Evolutionary conservation across 1,284 basidiomycete genomes (phyloP).

Genomic region (Singerocomus rubriflavus): DNA sequence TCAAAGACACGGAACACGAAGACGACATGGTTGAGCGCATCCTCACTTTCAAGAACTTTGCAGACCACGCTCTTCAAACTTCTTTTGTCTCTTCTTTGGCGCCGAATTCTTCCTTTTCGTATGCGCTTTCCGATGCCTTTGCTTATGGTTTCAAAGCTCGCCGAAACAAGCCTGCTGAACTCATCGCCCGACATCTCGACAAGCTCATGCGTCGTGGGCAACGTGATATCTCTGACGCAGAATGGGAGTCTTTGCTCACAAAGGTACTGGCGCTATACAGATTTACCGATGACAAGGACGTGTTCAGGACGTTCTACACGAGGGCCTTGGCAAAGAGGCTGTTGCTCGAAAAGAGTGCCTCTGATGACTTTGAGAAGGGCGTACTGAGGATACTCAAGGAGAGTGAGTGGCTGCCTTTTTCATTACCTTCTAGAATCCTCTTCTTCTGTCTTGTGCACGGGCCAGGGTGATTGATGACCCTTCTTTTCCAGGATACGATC

Average conservation of each 20-base stretch:
- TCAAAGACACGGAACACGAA: constrained; percentile 55
- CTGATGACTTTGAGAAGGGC: constrained; percentile 86
- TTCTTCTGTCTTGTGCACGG: neutral
- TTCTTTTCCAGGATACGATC: constrained; percentile 66
- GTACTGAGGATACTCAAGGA: constrained; percentile 90
- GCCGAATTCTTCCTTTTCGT: constrained; percentile 52
- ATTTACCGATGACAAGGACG: constrained; percentile 89
- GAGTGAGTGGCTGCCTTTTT: constrained; percentile 44
- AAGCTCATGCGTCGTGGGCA: constrained; percentile 84
- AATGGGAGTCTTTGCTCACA: constrained; percentile 71
- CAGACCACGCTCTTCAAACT: constrained; percentile 34
- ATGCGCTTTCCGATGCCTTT: constrained; percentile 75
- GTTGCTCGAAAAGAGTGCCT: constrained; percentile 83
- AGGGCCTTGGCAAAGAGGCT: constrained; percentile 87
- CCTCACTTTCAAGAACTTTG: constrained; percentile 66
- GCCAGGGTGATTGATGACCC: neutral
- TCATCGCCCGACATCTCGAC: constrained; percentile 92
- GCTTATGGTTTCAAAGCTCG: constrained; percentile 78
- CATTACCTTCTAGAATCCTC: neutral
- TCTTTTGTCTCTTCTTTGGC: constrained; percentile 34
- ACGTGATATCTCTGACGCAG: constrained; percentile 64
- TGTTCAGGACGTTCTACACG: constrained; percentile 94
- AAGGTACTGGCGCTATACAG: constrained; percentile 82
- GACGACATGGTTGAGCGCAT: constrained; percentile 80
- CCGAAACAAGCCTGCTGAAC: constrained; percentile 88